phyloP scores from a whole-genome alignment of 2,329 filamentous ascomycete genomes.

The Cylindrodendrum hubeiense region DNA sequence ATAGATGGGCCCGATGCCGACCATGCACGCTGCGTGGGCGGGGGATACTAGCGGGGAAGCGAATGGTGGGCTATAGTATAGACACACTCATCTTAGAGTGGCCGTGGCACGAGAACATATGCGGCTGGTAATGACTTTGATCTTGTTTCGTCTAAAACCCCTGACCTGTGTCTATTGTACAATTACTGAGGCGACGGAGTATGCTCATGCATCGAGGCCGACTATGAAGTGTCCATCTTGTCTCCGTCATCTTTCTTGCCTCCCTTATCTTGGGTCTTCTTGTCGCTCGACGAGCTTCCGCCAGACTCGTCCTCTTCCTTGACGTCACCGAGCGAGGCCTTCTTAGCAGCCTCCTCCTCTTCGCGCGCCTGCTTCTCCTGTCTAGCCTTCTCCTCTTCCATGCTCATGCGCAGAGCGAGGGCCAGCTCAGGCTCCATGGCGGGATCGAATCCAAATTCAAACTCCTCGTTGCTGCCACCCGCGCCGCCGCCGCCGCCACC shows the following conservation, averaged over 20 bases:
- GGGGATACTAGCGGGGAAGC: slow-evolving; percentile 27
- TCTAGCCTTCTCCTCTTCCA: slow-evolving; percentile 96
- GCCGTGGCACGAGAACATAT: slow-evolving; percentile 12
- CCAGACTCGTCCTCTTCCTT: slow-evolving; percentile 79
- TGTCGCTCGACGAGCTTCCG: slow-evolving; percentile 70
- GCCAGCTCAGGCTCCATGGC: slow-evolving; percentile 93
- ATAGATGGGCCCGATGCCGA: slow-evolving; percentile 42
- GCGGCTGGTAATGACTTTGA: slow-evolving; percentile 41
- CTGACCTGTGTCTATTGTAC: slow-evolving; percentile 48
- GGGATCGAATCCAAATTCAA: slow-evolving; percentile 87
- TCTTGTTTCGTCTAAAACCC: slow-evolving; percentile 44
- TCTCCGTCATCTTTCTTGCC: slow-evolving; percentile 75
- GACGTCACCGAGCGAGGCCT: slow-evolving; percentile 83
- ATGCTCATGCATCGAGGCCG: slow-evolving; percentile 40
- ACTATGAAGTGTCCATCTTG: slow-evolving; percentile 88
- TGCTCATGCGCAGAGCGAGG: slow-evolving; percentile 94
- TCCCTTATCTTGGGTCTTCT: slow-evolving; percentile 77
- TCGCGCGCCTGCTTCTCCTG: slow-evolving; percentile 87
- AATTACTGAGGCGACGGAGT: slow-evolving; percentile 49
- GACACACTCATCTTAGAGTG: neutral
- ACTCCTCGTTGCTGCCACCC: slow-evolving; percentile 74
- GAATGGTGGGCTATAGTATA: slow-evolving; percentile 13
- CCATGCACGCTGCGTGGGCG: neutral
- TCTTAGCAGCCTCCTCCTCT: slow-evolving; percentile 78
- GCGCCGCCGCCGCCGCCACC: slow-evolving; percentile 68